Percentiles rank a stretch among this genome's conserved stretches.
These are phyloP conservation scores for Yamadazyma taylorii DNA, from an alignment of 1,139 yeast genomes.

Conservation along the genomic window DNA sequence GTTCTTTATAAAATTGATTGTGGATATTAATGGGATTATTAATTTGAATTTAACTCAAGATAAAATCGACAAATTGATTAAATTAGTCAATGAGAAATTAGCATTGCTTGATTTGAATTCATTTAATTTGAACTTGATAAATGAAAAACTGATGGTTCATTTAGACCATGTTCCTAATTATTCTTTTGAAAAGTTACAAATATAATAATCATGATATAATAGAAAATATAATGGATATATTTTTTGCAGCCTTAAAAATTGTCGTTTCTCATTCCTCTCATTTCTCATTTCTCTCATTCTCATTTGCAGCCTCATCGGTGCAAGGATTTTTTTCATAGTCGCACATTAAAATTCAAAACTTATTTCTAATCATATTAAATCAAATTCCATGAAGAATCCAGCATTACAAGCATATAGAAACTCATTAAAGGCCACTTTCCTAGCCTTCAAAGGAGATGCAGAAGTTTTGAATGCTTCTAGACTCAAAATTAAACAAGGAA, in stretches of 20 bases:
- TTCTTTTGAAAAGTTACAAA: slow-evolving; percentile 47
- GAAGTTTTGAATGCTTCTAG: slow-evolving; percentile 63
- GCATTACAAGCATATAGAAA: slow-evolving; percentile 62
- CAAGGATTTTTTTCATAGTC: too few species aligned
- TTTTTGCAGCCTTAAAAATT: too few species aligned
- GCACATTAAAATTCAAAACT: background rate
- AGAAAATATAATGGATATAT: too few species aligned
- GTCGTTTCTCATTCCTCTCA: background rate
- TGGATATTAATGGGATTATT: slow-evolving; percentile 68
- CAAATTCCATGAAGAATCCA: slow-evolving; percentile 9
- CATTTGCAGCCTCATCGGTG: background rate
- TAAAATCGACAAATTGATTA: slow-evolving; percentile 45
- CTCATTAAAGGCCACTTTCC: slow-evolving; percentile 67
- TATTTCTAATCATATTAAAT: too few species aligned
- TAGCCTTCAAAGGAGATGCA: slow-evolving; percentile 63
- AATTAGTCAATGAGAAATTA: slow-evolving; percentile 49
- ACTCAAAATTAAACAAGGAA: slow-evolving; percentile 60
- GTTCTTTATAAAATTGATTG: slow-evolving; percentile 58
- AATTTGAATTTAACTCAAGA: slow-evolving; percentile 55
- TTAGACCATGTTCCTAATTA: slow-evolving; percentile 44
- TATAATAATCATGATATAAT: too few species aligned
- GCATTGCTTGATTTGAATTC: slow-evolving; percentile 50
- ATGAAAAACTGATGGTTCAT: slow-evolving; percentile 39
- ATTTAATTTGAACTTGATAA: slow-evolving; percentile 55
- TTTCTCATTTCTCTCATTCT: background rate